Evolutionary conservation across 257 asterid genomes (phyloP).

Genomic region (Echium plantagineum): DNA sequence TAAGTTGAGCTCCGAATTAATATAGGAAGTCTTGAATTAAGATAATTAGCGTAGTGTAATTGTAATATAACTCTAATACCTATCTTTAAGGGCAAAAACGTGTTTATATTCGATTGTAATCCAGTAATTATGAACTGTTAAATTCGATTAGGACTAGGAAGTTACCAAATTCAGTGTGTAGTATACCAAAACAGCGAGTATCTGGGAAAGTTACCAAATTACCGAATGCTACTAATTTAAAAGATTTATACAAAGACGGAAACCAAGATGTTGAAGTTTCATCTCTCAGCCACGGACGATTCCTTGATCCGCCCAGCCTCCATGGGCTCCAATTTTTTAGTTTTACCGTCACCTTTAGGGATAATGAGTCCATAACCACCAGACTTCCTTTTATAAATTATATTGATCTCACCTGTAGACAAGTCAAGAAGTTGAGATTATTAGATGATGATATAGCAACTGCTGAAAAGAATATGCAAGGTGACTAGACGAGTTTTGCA

Average conservation of each 20-base stretch:
- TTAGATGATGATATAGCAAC: background rate
- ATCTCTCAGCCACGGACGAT: conserved; percentile 18
- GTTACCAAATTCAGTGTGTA: background rate
- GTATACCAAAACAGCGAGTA: background rate
- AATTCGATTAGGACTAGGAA: no score
- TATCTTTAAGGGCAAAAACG: no score
- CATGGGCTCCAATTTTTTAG: conserved; percentile 39
- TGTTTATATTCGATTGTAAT: no score
- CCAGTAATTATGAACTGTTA: no score
- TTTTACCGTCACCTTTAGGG: conserved; percentile 50
- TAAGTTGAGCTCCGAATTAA: background rate
- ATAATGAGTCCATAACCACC: conserved; percentile 84
- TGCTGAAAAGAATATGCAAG: background rate
- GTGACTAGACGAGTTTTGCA: conserved; percentile 2
- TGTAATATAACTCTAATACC: no score
- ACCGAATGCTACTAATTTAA: background rate
- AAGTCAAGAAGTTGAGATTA: background rate
- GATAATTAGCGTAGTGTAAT: no score
- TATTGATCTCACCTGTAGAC: conserved; percentile 68
- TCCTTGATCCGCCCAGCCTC: conserved; percentile 27
- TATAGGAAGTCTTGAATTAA: background rate
- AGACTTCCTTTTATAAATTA: conserved; percentile 55
- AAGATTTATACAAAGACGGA: no score
- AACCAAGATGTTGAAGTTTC: background rate
- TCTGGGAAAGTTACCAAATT: conserved; percentile 27